These are phyloP conservation scores for Metschnikowia chrysomelidarum DNA, from an alignment of 805 yeast species.

Conservation along the genomic window DNA sequence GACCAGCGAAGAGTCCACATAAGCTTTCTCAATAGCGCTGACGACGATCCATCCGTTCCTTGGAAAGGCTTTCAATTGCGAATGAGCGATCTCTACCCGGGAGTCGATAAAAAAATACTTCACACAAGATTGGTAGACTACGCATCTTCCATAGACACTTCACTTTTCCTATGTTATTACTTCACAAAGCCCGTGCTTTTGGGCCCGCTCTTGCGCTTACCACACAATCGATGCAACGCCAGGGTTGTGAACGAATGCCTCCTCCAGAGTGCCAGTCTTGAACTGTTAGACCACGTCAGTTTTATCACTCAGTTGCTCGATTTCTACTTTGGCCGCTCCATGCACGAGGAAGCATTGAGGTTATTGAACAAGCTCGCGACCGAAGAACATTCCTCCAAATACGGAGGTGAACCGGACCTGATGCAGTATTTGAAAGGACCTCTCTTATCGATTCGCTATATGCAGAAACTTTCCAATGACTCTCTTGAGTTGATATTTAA, in stretches of 20 bases:
- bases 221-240: conserved; percentile 69
- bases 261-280: conserved; percentile 30
- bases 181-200: conserved; percentile 67
- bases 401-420: conserved; percentile 24
- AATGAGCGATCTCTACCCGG: conserved; percentile 42
- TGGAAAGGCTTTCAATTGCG: conserved; percentile 49
- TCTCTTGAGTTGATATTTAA: conserved; percentile 55
- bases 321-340: conserved; percentile 61
- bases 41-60: conserved; percentile 25
- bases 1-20: conserved; percentile 51
- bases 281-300: conserved; percentile 25
- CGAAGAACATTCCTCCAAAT: conserved; percentile 13
- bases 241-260: conserved; percentile 57
- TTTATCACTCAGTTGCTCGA: conserved; percentile 71
- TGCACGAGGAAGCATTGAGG: conserved; percentile 66
- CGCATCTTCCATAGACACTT: conserved; percentile 65
- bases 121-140: conserved; percentile 25
- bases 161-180: conserved; percentile 72
- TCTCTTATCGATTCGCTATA: conserved; percentile 50
- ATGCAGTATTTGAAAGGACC: conserved; percentile 32
- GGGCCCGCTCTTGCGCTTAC: conserved; percentile 77
- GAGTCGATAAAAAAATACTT: conserved; percentile 21
- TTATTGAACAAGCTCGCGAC: conserved; percentile 43
- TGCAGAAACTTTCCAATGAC: conserved; percentile 51
- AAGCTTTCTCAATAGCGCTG: conserved; percentile 30